These are phyloP conservation scores for Boletus barrowsii DNA, from an alignment of 768 basidiomycete genomes.

Conservation along the genomic window DNA sequence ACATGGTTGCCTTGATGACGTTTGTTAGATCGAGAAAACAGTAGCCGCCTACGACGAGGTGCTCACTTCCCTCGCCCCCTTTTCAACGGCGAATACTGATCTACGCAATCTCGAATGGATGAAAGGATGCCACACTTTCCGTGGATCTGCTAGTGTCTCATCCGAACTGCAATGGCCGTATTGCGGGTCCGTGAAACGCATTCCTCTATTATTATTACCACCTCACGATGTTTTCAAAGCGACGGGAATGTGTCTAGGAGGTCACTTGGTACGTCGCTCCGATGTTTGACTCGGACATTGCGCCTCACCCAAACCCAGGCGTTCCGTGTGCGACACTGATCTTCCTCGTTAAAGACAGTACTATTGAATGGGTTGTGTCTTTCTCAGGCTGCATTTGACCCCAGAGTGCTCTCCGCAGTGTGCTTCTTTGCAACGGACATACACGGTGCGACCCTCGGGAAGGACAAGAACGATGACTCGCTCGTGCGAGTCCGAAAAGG, in stretches of 20 bases:
- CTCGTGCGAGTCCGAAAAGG: conserved; percentile 71
- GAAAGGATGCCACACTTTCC: conserved; percentile 72
- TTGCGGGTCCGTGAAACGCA: conserved; percentile 56
- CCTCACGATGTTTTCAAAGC: conserved; percentile 37
- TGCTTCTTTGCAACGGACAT: conserved; percentile 97
- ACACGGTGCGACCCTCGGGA: conserved; percentile 83
- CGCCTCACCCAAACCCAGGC: conserved; percentile 34
- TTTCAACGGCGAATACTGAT: background rate
- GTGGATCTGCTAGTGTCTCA: conserved; percentile 72
- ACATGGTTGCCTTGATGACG: conserved; percentile 2
- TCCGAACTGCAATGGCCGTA: conserved; percentile 86
- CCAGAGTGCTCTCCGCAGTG: conserved; percentile 75
- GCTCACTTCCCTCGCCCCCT: background rate
- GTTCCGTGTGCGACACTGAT: conserved; percentile 41
- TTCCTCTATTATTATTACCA: background rate
- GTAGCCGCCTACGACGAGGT: conserved; percentile 89
- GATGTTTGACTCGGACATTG: background rate
- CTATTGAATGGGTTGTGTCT: background rate
- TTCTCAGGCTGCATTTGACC: conserved; percentile 80
- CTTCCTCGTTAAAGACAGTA: background rate
- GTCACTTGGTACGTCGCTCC: conserved; percentile 63
- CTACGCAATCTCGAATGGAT: background rate
- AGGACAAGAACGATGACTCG: conserved; percentile 80
- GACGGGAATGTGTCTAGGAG: conserved; percentile 90
- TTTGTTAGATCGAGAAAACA: conserved; percentile 77